Evolutionary conservation across 2,329 filamentous ascomycete species (phyloP).

Genomic region (Tolypocladium nubicola): DNA sequence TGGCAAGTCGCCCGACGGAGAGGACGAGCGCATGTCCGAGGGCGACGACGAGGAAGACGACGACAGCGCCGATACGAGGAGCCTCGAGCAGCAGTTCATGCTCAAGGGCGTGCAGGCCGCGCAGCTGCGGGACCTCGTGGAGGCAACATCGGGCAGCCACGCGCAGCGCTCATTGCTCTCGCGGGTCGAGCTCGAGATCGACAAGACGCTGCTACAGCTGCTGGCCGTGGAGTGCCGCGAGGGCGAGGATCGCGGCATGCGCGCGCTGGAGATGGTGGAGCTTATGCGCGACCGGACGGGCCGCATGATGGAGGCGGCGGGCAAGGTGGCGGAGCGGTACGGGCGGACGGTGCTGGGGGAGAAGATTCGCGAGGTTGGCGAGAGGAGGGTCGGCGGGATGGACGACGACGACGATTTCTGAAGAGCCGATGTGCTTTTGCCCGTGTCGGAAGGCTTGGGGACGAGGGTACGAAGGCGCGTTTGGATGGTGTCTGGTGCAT

Average conservation of each 20-base stretch:
- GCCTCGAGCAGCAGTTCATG: conserved; percentile 73
- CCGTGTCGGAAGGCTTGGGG: conserved; percentile 1
- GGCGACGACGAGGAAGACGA: conserved; percentile 20
- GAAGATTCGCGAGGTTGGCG: conserved; percentile 81
- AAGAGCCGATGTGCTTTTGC: not conserved
- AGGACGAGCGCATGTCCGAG: conserved; percentile 24
- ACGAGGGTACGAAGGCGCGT: not conserved
- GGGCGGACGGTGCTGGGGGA: conserved; percentile 69
- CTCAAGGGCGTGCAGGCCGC: conserved; percentile 61
- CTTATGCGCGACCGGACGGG: conserved; percentile 78
- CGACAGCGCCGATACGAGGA: conserved; percentile 37
- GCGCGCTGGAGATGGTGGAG: conserved; percentile 79
- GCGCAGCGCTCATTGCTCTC: conserved; percentile 57
- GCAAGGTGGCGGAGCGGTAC: conserved; percentile 81
- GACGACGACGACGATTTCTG: conserved; percentile 39
- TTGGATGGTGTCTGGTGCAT: not conserved
- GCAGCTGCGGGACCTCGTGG: conserved; percentile 65
- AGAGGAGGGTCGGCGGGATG: conserved; percentile 52
- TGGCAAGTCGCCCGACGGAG: conserved; percentile 22
- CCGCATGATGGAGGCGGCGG: conserved; percentile 83
- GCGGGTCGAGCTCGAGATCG: conserved; percentile 69
- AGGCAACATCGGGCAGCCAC: conserved; percentile 47
- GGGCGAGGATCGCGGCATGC: conserved; percentile 89
- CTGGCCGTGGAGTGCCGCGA: conserved; percentile 84
- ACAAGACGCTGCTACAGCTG: conserved; percentile 83